Conservation (phyloP, 208 protist genomes). For the Trichomonas gallinae region DNA sequence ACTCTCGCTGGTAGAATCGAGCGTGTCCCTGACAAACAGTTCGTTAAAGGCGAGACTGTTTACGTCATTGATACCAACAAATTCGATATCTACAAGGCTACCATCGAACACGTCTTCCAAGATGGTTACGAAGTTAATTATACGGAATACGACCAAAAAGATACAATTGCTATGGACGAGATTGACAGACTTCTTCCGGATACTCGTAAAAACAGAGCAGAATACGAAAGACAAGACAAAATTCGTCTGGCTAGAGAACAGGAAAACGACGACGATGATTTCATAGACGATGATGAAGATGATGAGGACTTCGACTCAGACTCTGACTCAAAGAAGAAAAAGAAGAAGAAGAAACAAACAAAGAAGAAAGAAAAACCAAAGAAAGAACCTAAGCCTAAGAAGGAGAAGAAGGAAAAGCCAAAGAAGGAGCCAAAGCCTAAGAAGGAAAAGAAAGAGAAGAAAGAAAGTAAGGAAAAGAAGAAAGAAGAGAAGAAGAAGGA, state of each 20-base stretch:
- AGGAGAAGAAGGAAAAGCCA: not conserved
- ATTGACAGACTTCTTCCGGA: not conserved
- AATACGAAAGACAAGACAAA: not conserved
- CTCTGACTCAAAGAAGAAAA: not conserved
- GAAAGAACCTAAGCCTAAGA: not conserved
- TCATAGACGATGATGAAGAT: not conserved
- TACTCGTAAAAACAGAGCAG: not conserved
- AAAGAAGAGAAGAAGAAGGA: not conserved
- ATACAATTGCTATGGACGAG: not conserved
- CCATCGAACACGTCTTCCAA: not conserved
- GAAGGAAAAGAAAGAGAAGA: not conserved
- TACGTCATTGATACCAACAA: not conserved
- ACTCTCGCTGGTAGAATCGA: not conserved
- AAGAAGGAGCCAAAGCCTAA: not conserved
- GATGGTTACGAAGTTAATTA: not conserved
- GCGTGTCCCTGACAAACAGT: not conserved
- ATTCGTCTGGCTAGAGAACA: not conserved
- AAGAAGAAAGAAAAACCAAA: not conserved
- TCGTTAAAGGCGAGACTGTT: not conserved
- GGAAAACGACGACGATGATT: not conserved
- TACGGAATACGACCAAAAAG: not conserved
- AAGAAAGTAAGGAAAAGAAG: not conserved
- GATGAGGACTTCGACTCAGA: not conserved
- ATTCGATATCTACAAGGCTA: not conserved
- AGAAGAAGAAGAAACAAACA: not conserved